Percentiles rank a stretch among this genome's conserved stretches.
These are phyloP conservation scores for Austroboletus eburneus DNA, from an alignment of 768 basidiomycete genomes.

Conservation along the genomic window DNA sequence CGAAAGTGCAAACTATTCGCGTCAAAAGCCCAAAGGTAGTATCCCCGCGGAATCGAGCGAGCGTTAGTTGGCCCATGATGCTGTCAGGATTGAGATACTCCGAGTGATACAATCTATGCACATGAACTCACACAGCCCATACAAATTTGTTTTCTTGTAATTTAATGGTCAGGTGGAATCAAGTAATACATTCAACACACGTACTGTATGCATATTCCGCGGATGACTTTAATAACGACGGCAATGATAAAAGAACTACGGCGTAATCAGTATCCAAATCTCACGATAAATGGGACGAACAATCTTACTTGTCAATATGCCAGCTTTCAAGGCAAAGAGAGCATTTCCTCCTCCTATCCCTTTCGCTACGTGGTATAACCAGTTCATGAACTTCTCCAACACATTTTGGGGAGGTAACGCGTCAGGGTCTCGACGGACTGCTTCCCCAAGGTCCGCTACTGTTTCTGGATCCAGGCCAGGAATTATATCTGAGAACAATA, in stretches of 20 bases:
- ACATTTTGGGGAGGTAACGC: conserved; percentile 63
- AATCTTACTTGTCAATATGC: conserved; percentile 51
- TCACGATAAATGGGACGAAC: not conserved
- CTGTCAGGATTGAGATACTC: conserved; percentile 29
- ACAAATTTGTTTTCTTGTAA: conserved; percentile 56
- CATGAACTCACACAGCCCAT: conserved; percentile 61
- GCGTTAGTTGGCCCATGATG: conserved; percentile 71
- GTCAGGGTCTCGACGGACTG: conserved; percentile 65
- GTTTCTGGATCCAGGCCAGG: conserved; percentile 47
- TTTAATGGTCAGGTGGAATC: conserved; percentile 3
- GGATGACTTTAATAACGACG: conserved; percentile 51
- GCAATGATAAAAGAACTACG: conserved; percentile 54
- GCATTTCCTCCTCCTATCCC: conserved; percentile 54
- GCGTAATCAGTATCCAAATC: not conserved
- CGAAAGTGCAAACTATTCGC: conserved; percentile 60
- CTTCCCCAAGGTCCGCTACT: conserved; percentile 50
- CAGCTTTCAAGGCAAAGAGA: conserved; percentile 70
- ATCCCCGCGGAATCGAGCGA: conserved; percentile 71
- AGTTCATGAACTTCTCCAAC: conserved; percentile 49
- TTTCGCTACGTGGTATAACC: conserved; percentile 37
- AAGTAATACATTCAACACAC: conserved; percentile 18
- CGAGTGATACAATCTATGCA: not conserved
- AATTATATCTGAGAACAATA: conserved; percentile 40
- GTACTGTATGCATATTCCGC: conserved; percentile 57
- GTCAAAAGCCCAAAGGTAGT: conserved; percentile 63